Percentiles rank a stretch among this genome's conserved stretches.
Evolutionary conservation across 441 rosid species (phyloP).

Genomic region (Bruguiera hainesii): DNA sequence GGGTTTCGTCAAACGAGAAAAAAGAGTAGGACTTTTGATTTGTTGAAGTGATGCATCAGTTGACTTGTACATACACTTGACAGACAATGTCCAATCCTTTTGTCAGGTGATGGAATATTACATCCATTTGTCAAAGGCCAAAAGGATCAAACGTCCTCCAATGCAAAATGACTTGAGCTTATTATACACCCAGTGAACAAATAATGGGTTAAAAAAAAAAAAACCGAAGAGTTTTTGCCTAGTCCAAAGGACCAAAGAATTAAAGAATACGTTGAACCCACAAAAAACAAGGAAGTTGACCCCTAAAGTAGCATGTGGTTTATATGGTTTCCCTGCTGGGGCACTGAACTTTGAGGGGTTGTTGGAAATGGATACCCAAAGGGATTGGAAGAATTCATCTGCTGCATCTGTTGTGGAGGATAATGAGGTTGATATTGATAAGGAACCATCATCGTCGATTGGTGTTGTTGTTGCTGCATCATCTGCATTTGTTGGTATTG

Average conservation of each 20-base stretch:
- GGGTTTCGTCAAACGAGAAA: too few relatives aligned
- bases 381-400: constrained; percentile 47
- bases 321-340: constrained; percentile 40
- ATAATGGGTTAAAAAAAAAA: constrained; percentile 7
- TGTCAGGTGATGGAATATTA: too few relatives aligned
- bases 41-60: too few relatives aligned
- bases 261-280: constrained; percentile 7
- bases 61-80: too few relatives aligned
- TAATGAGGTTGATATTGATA: constrained; percentile 36
- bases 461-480: constrained; percentile 36
- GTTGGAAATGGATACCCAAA: constrained; percentile 56
- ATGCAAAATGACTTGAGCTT: background rate
- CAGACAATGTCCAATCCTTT: too few relatives aligned
- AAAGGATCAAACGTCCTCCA: too few relatives aligned
- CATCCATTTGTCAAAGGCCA: too few relatives aligned
- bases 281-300: background rate
- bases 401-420: constrained; percentile 29
- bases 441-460: constrained; percentile 35
- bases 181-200: background rate
- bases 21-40: too few relatives aligned
- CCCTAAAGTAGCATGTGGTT: constrained; percentile 48
- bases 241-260: constrained; percentile 11
- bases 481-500: constrained; percentile 35
- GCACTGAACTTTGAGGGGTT: constrained; percentile 32
- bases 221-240: background rate